Evolutionary conservation across 306 rosid species (phyloP), one percentile per base, ranked within the genome.

Genomic region (Vachellia collinsii): DNA sequence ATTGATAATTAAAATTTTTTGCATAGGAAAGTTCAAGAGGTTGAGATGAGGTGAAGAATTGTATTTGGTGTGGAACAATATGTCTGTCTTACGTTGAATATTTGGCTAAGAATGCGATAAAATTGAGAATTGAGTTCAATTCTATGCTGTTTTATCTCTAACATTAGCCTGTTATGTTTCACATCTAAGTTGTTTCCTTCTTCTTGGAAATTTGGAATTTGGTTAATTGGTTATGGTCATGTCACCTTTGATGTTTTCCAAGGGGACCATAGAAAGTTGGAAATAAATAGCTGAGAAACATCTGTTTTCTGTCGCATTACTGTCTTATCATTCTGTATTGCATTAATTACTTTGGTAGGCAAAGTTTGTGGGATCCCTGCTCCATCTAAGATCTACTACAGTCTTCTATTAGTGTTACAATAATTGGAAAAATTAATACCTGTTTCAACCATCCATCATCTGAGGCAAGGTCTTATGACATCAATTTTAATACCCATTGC

Each of bases 401-500:
- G n/a, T 11, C 53, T 53, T 70, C 38, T 11, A 13, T 23, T 42
- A 8, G 38, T 53, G 70, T 34, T 79, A 50, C 17, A 62, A 23
- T 10, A 80, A 36, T 43, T 59, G 50, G 25, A 72, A 46, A 63
- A 75, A 46, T 56, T 59, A 51, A 38, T 65, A 51, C 48, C 38
- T 64, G 34, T 50, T 17, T 41, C 62, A 75, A 59, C 65, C 16
- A 34, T 54, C 42, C 4, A 13, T 63, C 69, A 43, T 75, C 51
- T 36, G 80, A 58, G 37, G 29, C 19, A 43, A 43, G 20, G 65
- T 76, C 22, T 48, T 8, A 4, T 14, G 36, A 8, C 76, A 68
- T 81, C 76, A 25, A 53, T 53, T 63, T 74, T 68, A 42, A 67
- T 43, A 58, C 70, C 63, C 51, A 34, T 37, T 68, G 47, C 39